These are phyloP conservation scores for Verticillium alfalfae DNA, from an alignment of 2,329 filamentous ascomycete species.

Conservation along the genomic window DNA sequence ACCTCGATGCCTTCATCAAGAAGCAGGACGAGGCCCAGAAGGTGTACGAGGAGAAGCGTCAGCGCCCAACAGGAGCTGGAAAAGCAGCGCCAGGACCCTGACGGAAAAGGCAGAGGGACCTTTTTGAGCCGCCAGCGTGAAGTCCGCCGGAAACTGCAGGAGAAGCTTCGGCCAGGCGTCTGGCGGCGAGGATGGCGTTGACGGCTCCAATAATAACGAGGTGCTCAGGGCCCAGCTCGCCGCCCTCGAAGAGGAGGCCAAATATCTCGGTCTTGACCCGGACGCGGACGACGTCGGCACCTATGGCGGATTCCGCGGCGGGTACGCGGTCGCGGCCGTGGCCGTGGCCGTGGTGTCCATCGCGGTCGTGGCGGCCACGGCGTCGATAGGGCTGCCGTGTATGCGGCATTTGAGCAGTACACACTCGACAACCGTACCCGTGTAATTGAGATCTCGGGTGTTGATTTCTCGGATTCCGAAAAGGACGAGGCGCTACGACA, in stretches of 20 bases:
- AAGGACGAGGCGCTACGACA: constrained; percentile 67
- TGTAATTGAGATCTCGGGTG: constrained; percentile 58
- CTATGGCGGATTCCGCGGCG: constrained; percentile 22
- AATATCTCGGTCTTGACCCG: constrained; percentile 62
- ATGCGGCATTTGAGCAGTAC: constrained; percentile 54
- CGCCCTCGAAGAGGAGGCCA: constrained; percentile 67
- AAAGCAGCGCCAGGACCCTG: constrained; percentile 53
- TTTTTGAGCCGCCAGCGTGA: constrained; percentile 59
- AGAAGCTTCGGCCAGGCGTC: constrained; percentile 44
- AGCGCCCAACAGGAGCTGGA: constrained; percentile 58
- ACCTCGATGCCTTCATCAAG: constrained; percentile 62
- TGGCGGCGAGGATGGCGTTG: constrained; percentile 16
- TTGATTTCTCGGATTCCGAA: constrained; percentile 55
- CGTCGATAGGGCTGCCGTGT: constrained; percentile 34
- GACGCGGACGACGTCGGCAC: constrained; percentile 27
- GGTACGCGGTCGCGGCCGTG: constrained; percentile 31
- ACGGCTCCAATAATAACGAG: constrained; percentile 45
- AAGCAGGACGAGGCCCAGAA: constrained; percentile 70
- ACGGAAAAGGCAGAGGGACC: constrained; percentile 58
- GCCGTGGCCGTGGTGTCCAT: constrained; percentile 33
- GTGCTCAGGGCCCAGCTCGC: constrained; percentile 66
- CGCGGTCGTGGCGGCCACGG: constrained; percentile 26
- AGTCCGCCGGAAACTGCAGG: constrained; percentile 57
- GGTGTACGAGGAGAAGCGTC: constrained; percentile 58
- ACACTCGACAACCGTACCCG: constrained; percentile 73